These are phyloP conservation scores for Penicillium rolfsii DNA, from an alignment of 2,329 filamentous ascomycete genomes.

Conservation along the genomic window DNA sequence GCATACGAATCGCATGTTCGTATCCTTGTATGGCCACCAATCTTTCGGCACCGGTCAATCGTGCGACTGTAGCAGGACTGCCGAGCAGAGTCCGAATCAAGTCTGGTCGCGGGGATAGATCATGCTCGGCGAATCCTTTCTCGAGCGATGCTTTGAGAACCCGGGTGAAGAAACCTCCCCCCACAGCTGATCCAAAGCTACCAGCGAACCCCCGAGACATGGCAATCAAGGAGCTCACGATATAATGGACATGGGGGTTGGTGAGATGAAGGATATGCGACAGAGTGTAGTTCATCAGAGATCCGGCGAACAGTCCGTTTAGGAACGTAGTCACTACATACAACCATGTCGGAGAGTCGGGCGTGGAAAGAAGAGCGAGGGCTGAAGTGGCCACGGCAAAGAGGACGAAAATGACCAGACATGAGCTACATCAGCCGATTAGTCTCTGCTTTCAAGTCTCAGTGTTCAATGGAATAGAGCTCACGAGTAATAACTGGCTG, in stretches of 20 bases:
- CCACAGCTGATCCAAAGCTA: slow-evolving; percentile 77
- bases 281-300: slow-evolving; percentile 77
- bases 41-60: slow-evolving; percentile 54
- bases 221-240: slow-evolving; percentile 73
- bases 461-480: slow-evolving; percentile 13
- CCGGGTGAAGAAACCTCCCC: slow-evolving; percentile 73
- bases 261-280: slow-evolving; percentile 78
- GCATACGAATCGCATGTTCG: slow-evolving; percentile 54
- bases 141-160: slow-evolving; percentile 60
- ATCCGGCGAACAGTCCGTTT: slow-evolving; percentile 74
- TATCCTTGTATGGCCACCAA: slow-evolving; percentile 59
- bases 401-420: slow-evolving; percentile 61
- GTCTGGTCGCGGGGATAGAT: slow-evolving; percentile 43
- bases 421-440: slow-evolving; percentile 48
- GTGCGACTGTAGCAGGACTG: slow-evolving; percentile 59
- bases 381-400: slow-evolving; percentile 65
- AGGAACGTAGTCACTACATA: slow-evolving; percentile 66
- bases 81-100: slow-evolving; percentile 61
- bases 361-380: slow-evolving; percentile 60
- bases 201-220: slow-evolving; percentile 83
- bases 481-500: slow-evolving; percentile 70
- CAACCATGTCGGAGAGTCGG: slow-evolving; percentile 53
- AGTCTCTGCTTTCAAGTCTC: background rate
- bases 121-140: slow-evolving; percentile 58
- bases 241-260: slow-evolving; percentile 67